Conservation (phyloP, 2,329 filamentous ascomycete species). For the Aspergillus brasiliensis region DNA sequence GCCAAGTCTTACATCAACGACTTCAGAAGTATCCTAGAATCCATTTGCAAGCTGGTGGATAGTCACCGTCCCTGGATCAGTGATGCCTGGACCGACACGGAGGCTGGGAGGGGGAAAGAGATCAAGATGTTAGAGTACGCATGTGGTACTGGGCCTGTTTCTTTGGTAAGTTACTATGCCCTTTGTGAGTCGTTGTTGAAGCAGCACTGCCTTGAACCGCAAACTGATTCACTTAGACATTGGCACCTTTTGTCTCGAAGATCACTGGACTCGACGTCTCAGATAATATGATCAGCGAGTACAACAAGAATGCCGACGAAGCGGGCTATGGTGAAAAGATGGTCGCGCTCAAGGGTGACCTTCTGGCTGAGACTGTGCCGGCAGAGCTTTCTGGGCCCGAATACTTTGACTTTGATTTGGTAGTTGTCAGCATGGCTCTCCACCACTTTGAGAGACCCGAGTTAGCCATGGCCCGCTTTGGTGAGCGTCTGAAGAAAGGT, state of each 20-base stretch:
- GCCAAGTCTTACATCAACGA: slow-evolving; percentile 60
- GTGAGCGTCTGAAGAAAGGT: slow-evolving; percentile 63
- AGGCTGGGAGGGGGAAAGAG: slow-evolving; percentile 29
- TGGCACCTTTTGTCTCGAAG: slow-evolving; percentile 64
- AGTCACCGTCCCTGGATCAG: slow-evolving; percentile 63
- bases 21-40: slow-evolving; percentile 56
- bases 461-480: slow-evolving; percentile 61
- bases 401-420: slow-evolving; percentile 71
- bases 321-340: slow-evolving; percentile 57
- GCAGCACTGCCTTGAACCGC: background rate
- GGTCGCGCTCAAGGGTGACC: slow-evolving; percentile 60
- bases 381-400: slow-evolving; percentile 60
- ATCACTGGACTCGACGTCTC: slow-evolving; percentile 71
- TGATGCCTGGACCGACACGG: slow-evolving; percentile 52
- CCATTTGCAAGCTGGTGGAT: slow-evolving; percentile 59
- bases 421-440: slow-evolving; percentile 63
- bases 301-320: slow-evolving; percentile 62
- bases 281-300: slow-evolving; percentile 68
- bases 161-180: slow-evolving; percentile 54
- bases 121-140: slow-evolving; percentile 72
- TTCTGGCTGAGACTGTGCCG: slow-evolving; percentile 56
- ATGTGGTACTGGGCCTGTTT: slow-evolving; percentile 70
- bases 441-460: slow-evolving; percentile 70
- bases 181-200: background rate
- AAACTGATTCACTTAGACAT: slow-evolving; percentile 41